Base-by-base conservation (phyloP, 208 protist species). In the Wallacemonas sp. region DNA sequence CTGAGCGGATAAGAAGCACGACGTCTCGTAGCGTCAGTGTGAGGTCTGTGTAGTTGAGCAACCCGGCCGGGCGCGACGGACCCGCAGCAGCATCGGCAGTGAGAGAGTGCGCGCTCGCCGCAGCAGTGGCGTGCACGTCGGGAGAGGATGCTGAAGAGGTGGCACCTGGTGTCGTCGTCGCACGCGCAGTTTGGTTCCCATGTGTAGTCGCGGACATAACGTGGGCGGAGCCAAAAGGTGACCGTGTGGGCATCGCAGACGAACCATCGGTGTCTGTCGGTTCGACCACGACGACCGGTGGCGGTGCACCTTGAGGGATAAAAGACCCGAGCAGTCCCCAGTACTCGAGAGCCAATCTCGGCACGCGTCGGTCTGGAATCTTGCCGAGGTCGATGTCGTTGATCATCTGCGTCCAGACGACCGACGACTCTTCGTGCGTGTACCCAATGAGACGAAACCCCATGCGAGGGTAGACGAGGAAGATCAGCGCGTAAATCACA, bases 381-480 rank as follows among this genome's bases (percentile, higher is more conserved):
- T 90, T 93, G 38, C 83, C 83, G 6, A 93, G 61, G 53, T 88
- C 87, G 26, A 88, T 63, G 67, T 93, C 87, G 72, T 93, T 93
- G 33, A 90, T 79, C 83, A 93, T 90, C 67, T 93, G 87, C 49
- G 87, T 93, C 83, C 81, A 89, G 69, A 93, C 79, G 2, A 93
- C 87, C 42, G 82, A 78, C 41, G 83, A 93, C 72, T 93, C 87
- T 63, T 93, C 87, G 21, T 68, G 74, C 28, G 84, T 76, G 70
- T 93, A 93, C 2, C 79, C 87, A 71, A 88, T 79, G 8, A 93
- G 65, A 0, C 87, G 82, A 60, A 88, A 87, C 2, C 77, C 87
- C 83, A 90, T 84, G 42, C 83, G 77, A 8, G 83, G 82, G 72
- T 79, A 88, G 3, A 80, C 22, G 6, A 84, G 46, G 62, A 90